Conservation (phyloP, 768 basidiomycete species). For the Termitomyces heimii region DNA sequence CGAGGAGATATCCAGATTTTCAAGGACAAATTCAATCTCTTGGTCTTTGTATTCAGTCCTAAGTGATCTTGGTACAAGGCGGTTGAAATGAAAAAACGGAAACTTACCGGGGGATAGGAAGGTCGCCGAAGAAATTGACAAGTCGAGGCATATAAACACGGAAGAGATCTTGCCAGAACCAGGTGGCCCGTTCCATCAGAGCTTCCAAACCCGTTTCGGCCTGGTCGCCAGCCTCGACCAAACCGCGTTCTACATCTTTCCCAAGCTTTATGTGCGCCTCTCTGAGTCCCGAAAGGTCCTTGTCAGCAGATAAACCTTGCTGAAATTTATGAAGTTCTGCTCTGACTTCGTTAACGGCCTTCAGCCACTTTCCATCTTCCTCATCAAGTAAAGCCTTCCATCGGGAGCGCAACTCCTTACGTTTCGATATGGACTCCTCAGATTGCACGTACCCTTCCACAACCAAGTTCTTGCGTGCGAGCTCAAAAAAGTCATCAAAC, state of each 20-base stretch:
- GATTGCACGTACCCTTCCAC: slow-evolving; percentile 48
- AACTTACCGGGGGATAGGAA: slow-evolving; percentile 64
- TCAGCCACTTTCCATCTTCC: slow-evolving; percentile 47
- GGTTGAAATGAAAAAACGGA: background rate
- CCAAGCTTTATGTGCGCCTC: slow-evolving; percentile 44
- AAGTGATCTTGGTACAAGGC: no score
- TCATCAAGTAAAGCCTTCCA: slow-evolving; percentile 46
- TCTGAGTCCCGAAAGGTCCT: slow-evolving; percentile 40
- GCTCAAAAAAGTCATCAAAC: slow-evolving; percentile 48
- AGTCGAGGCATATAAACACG: slow-evolving; percentile 69
- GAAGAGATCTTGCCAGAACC: slow-evolving; percentile 81
- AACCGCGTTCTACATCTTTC: slow-evolving; percentile 39
- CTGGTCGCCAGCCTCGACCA: slow-evolving; percentile 27
- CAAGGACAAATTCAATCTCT: slow-evolving; percentile 68
- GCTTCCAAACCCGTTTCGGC: slow-evolving; percentile 40
- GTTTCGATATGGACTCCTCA: slow-evolving; percentile 36
- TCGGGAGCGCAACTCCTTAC: slow-evolving; percentile 38
- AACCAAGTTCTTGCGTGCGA: slow-evolving; percentile 39
- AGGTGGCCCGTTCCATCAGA: slow-evolving; percentile 55
- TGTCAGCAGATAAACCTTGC: slow-evolving; percentile 38
- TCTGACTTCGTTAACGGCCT: slow-evolving; percentile 40
- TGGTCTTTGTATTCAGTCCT: slow-evolving; percentile 70
- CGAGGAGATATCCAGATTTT: slow-evolving; percentile 66
- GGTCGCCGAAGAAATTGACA: slow-evolving; percentile 43
- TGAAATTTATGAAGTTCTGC: slow-evolving; percentile 38